Percentiles rank a stretch among this genome's conserved stretches.
phyloP scores from a whole-genome alignment of 2,329 filamentous ascomycete species.

The Pseudogymnoascus sp. region DNA sequence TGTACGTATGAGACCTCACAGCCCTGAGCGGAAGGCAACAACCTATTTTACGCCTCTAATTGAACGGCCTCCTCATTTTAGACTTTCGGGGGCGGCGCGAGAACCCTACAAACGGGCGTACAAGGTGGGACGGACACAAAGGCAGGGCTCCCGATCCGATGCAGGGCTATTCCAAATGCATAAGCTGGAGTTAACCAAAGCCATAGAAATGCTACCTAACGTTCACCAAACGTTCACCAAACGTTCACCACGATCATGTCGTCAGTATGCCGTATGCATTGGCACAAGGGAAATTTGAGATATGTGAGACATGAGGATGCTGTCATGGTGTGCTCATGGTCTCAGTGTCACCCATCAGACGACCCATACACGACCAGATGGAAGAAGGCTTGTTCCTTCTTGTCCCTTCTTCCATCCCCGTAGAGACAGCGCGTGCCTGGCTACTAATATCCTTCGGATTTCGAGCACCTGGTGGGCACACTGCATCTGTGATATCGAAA shows the following conservation, averaged over 20 bases:
- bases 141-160: slow-evolving; percentile 1
- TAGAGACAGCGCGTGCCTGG: neutral
- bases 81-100: slow-evolving; percentile 6
- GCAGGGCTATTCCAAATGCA: slow-evolving; percentile 1
- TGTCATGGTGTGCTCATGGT: slow-evolving; percentile 7
- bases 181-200: neutral
- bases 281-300: neutral
- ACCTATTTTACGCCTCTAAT: neutral
- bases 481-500: slow-evolving; percentile 2
- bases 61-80: neutral
- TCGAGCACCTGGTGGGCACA: neutral
- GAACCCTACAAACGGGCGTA: slow-evolving; percentile 5
- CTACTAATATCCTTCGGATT: neutral
- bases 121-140: neutral
- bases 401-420: neutral
- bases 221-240: neutral
- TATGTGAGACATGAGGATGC: slow-evolving; percentile 1
- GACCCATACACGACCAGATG: neutral
- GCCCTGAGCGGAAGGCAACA: neutral
- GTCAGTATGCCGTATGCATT: neutral
- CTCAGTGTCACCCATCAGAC: neutral
- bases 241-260: neutral
- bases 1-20: neutral
- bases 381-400: slow-evolving; percentile 4
- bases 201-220: neutral